Evolutionary conservation across 1,139 yeast genomes (phyloP).

Genomic region (Meyerozyma sp.): DNA sequence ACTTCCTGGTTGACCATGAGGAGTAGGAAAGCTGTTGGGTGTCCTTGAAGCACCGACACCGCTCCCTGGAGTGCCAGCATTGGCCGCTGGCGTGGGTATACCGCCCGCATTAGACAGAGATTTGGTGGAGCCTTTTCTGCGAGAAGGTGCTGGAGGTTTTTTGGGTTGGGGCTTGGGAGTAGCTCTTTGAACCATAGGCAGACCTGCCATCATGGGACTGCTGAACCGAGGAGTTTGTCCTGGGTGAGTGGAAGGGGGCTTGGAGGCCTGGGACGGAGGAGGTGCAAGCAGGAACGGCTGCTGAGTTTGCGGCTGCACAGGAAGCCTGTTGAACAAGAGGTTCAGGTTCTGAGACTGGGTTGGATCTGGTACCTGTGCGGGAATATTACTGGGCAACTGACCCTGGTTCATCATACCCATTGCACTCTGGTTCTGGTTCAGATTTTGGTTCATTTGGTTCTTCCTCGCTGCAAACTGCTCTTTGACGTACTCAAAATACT

Average conservation of each 20-base stretch:
- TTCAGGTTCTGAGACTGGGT: neutral
- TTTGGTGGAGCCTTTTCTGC: neutral
- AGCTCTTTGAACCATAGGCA: neutral
- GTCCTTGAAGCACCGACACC: constrained; percentile 38
- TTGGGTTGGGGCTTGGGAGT: constrained; percentile 2
- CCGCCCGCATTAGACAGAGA: constrained; percentile 4
- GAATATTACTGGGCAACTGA: neutral
- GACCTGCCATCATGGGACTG: neutral
- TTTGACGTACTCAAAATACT: constrained; percentile 69
- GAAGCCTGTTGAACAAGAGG: neutral
- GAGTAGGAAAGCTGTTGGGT: constrained; percentile 42
- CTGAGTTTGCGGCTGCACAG: neutral
- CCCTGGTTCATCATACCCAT: neutral
- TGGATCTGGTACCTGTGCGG: neutral
- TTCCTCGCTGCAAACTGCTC: constrained; percentile 35
- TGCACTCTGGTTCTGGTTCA: constrained; percentile 5
- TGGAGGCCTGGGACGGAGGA: neutral
- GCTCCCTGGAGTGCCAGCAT: constrained; percentile 39
- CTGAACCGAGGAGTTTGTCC: neutral
- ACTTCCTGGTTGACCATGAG: constrained; percentile 31
- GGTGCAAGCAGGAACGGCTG: neutral
- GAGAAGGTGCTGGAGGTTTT: constrained; percentile 4
- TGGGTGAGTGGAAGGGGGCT: neutral
- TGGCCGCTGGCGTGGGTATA: constrained; percentile 33
- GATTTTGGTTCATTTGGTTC: constrained; percentile 25